Evolutionary conservation across 1,139 yeast species (phyloP), one percentile per base, ranked within the genome.

Genomic region (Suzukiozyma palmioleophila): DNA sequence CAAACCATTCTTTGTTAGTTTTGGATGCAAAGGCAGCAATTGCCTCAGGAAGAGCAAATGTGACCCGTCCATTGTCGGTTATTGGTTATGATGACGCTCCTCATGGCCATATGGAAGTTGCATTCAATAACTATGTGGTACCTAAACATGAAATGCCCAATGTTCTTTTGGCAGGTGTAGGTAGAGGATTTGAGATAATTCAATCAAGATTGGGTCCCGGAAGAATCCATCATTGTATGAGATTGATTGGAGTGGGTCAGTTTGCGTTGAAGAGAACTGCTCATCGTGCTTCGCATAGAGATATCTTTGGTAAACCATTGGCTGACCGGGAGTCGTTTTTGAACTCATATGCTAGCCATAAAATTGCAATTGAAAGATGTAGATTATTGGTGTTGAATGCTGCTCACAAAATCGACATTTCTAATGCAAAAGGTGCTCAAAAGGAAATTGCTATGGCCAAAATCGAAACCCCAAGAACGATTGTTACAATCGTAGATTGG

Each of bases 201-300:
- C 88, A 81, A 59, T 79, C 84, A 26, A 70, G 88, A 43, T 66
- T 82, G 40, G 87, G 87, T 2, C 86, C 88, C 1, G 88, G 88
- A 18, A 68, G 87, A 53, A 78, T 82, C 50, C 88, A 81, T 60
- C 88, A 82, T 57, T 81, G 87, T 60, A 81, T 82, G 87, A 67
- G 87, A 53, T 62, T 79, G 29, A 67, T 82, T 50, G 88, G 88
- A 3, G 76, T 71, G 35, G 88, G 84, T 14, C 85, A 80, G 50
- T 77, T 70, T 52, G 81, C 84, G 3, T 65, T 81, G 44, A 54
- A 66, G 46, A 66, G 69, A 47, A 73, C 79, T 46, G 69, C 76
- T 33, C 67, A 69, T 46, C 68, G 88, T 47, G 84, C 84, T 29
- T 70, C 73, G 43, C 60, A 66, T 45, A 64, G 87, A 47, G 52